Percentiles rank a stretch among this genome's conserved stretches.
phyloP scores from a whole-genome alignment of 75 land plant species.

The Isoetes taiwanensis region DNA sequence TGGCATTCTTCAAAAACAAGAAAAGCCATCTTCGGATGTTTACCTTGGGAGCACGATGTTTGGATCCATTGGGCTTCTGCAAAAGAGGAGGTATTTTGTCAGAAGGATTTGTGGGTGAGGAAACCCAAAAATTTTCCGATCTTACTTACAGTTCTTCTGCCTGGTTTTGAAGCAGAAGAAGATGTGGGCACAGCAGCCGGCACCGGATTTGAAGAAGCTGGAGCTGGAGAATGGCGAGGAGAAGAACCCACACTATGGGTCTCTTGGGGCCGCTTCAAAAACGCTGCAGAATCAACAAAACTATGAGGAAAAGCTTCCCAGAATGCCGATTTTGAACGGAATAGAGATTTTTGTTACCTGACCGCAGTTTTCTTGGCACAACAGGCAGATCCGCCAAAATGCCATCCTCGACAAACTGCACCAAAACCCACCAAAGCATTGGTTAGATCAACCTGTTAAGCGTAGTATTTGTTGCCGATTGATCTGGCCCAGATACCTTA shows the following conservation, averaged over 20 bases:
- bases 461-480: too few species aligned
- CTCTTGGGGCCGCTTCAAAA: not conserved
- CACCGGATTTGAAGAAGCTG: too few species aligned
- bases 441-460: too few species aligned
- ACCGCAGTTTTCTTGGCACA: not conserved
- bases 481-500: too few species aligned
- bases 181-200: not conserved
- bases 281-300: not conserved
- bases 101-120: not conserved
- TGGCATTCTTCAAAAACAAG: too few species aligned
- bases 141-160: not conserved
- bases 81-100: not conserved
- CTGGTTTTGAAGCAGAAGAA: not conserved
- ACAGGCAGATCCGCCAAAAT: not conserved
- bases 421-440: not conserved
- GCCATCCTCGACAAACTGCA: not conserved
- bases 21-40: too few species aligned
- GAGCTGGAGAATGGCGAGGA: not conserved
- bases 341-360: not conserved
- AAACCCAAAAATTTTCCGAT: not conserved
- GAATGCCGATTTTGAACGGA: not conserved
- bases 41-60: not conserved
- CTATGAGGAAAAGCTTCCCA: not conserved
- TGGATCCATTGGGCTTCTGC: constrained; percentile 5
- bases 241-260: not conserved